Percentiles rank a stretch among this genome's conserved stretches.
phyloP scores from a whole-genome alignment of 768 basidiomycete genomes.

The Rhodocollybia butyracea region DNA sequence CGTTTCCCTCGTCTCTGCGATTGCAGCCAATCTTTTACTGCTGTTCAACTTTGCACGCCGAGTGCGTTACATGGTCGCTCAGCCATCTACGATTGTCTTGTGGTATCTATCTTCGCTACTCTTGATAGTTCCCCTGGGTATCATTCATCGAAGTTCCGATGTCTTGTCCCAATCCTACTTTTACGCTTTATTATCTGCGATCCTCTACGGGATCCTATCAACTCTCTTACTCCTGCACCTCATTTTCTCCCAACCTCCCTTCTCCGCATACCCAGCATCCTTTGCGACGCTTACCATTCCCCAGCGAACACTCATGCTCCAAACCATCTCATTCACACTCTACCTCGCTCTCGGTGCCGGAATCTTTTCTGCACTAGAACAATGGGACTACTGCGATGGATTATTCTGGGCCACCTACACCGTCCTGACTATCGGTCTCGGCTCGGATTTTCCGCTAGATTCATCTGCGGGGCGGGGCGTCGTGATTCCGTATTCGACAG shows the following conservation, averaged over 20 bases:
- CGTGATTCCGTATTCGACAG: slow-evolving; percentile 35
- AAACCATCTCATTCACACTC: slow-evolving; percentile 34
- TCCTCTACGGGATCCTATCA: slow-evolving; percentile 28
- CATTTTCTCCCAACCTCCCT: slow-evolving; percentile 25
- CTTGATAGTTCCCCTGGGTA: slow-evolving; percentile 29
- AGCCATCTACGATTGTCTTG: slow-evolving; percentile 32
- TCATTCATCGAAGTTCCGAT: slow-evolving; percentile 10
- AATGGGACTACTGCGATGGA: slow-evolving; percentile 35
- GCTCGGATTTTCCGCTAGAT: slow-evolving; percentile 33
- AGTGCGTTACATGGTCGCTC: slow-evolving; percentile 31
- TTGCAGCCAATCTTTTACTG: slow-evolving; percentile 32
- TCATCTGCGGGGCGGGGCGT: slow-evolving; percentile 24
- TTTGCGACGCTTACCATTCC: slow-evolving; percentile 34
- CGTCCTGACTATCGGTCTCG: slow-evolving; percentile 37
- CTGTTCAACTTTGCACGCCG: slow-evolving; percentile 36
- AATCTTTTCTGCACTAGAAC: slow-evolving; percentile 31
- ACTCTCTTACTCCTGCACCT: slow-evolving; percentile 22
- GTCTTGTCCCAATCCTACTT: slow-evolving; percentile 33
- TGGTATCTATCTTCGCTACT: slow-evolving; percentile 37
- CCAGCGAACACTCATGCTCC: slow-evolving; percentile 41
- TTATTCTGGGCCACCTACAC: slow-evolving; percentile 44
- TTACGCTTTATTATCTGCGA: slow-evolving; percentile 31
- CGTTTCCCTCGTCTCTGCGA: slow-evolving; percentile 28
- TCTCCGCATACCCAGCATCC: slow-evolving; percentile 26
- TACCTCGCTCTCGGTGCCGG: slow-evolving; percentile 38